Evolutionary conservation across 257 asterid species (phyloP).

Genomic region (Galeopsis tetrahit): DNA sequence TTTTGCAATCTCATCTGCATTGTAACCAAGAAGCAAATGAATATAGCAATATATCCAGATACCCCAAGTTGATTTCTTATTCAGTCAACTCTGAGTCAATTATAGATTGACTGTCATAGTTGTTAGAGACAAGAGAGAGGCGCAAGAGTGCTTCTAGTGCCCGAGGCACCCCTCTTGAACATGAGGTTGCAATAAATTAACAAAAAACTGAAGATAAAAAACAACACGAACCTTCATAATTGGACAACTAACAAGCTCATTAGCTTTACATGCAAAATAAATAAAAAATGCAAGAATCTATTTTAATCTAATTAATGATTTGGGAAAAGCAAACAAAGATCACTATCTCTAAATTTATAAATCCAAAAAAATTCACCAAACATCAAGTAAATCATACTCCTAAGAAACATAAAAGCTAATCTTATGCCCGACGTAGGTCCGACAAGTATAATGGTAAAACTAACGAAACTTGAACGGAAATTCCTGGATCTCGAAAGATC

Average conservation of each 20-base stretch:
- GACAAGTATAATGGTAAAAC: not conserved
- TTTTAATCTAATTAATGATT: not conserved
- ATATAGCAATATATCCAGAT: constrained; percentile 2
- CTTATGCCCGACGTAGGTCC: not conserved
- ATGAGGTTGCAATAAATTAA: no score
- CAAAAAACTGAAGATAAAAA: constrained; percentile 9
- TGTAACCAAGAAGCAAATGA: constrained; percentile 20
- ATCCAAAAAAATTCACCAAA: not conserved
- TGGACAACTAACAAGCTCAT: no score
- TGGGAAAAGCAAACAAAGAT: not conserved
- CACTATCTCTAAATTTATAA: constrained; percentile 11
- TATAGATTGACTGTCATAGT: not conserved
- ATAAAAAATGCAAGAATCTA: not conserved
- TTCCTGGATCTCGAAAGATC: constrained; percentile 30
- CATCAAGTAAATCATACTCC: not conserved
- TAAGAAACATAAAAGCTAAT: not conserved
- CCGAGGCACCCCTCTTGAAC: no score
- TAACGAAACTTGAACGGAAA: not conserved
- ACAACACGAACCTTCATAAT: no score
- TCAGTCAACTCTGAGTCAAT: constrained; percentile 23
- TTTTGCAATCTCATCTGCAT: constrained; percentile 89
- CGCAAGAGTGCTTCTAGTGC: no score
- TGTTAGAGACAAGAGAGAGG: no score
- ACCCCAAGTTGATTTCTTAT: not conserved
- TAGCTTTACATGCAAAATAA: no score